Evolutionary conservation across 139 green algal genomes (phyloP), one percentile per base, ranked within the genome.

Genomic region (Tetraselmis striata): DNA sequence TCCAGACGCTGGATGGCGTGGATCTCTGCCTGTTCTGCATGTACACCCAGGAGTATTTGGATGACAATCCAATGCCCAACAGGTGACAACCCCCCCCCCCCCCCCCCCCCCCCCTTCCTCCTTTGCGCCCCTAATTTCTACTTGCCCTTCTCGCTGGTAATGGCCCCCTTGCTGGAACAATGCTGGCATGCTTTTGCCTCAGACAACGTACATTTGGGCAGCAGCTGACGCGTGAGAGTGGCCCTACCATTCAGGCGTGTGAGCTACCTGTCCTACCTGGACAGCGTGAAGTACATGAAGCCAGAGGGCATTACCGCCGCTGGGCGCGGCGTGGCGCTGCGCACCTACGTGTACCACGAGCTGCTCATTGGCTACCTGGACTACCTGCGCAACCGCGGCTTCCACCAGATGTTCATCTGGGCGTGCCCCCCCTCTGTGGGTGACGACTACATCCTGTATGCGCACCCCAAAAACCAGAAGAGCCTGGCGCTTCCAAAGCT

Each of bases 391-490:
- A 67, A 83, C 31, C 90, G 94, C 75, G 97, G 97, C 76, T 99
- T 95, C 84, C 90, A 92, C 77, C 88, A 88, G 79, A 98, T 98
- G 91, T 98, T 96, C 92, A 99, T 99, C 90, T 99, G 97, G 97
- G 95, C 96, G 0, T 99, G 97, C 91, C 97, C 97, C 26, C 97
- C 96, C 23, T 88, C 98, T 79, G 88, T 97, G 89, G 97, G 96
- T 24, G 97, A 99, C 81, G 97, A 99, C 87, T 99, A 99, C 92
- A 99, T 99, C 88, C 90, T 99, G 82, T 98, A 99, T 89, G 98
- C 95, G 90, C 96, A 99, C 89, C 97, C 97, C 0, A 84, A 87
- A 81, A 92, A 90, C 82, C 97, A 99, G 88, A 99, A 99, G 87
- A 97, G 18, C 18, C 45, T 18, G 5, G 45, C 45, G 5, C 45